Evolutionary conservation across 108 stramenopile species (phyloP).

Genomic region (Cyclostephanos tholiformis): DNA sequence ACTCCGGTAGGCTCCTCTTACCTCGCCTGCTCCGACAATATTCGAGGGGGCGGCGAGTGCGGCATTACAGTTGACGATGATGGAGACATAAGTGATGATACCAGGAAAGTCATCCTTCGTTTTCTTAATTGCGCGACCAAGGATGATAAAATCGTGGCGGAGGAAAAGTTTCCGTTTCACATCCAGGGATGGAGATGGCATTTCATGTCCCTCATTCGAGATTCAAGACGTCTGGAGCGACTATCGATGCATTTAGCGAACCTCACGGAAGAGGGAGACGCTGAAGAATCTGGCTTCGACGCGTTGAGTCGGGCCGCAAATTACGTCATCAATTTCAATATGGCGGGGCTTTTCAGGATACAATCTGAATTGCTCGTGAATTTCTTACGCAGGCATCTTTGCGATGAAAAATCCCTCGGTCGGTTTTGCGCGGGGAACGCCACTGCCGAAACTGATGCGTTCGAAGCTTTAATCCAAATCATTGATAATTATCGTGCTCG

Average conservation of each 20-base stretch:
- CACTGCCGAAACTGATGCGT: slow-evolving; percentile 35
- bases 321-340: slow-evolving; percentile 76
- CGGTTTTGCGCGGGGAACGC: slow-evolving; percentile 5
- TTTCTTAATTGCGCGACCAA: not conserved
- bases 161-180: slow-evolving; percentile 39
- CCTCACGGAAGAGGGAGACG: not conserved
- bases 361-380: slow-evolving; percentile 69
- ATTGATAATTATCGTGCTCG: slow-evolving; percentile 54
- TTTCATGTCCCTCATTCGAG: slow-evolving; percentile 68
- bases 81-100: not conserved
- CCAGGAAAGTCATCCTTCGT: slow-evolving; percentile 9
- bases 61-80: not conserved
- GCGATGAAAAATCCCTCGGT: slow-evolving; percentile 17
- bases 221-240: slow-evolving; percentile 54
- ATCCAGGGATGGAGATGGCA: slow-evolving; percentile 91
- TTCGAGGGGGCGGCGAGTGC: not conserved
- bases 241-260: slow-evolving; percentile 42
- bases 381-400: slow-evolving; percentile 62
- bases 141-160: not conserved
- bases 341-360: slow-evolving; percentile 69
- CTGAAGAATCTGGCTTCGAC: slow-evolving; percentile 9
- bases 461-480: slow-evolving; percentile 51
- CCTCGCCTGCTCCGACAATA: not conserved
- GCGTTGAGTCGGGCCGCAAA: slow-evolving; percentile 52
- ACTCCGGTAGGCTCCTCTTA: not conserved